A percentile compares a stretch with the other conserved stretches of the same genome.
phyloP scores from a whole-genome alignment of 352 stramenopile genomes.

The Blastocystis sp. region DNA sequence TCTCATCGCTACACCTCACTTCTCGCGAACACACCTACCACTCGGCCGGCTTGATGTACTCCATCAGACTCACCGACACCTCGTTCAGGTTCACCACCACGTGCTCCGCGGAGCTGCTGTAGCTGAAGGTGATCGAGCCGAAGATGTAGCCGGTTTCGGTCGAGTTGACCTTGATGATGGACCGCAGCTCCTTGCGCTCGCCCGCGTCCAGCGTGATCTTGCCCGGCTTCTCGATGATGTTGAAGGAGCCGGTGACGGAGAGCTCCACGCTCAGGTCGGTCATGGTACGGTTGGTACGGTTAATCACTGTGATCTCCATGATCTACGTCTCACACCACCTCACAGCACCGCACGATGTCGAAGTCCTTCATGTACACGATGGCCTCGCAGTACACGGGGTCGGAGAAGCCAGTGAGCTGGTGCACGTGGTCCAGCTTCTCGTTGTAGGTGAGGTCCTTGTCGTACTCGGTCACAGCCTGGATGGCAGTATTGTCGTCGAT shows the following conservation, averaged over 20 bases:
- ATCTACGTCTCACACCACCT: slow-evolving; percentile 33
- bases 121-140: slow-evolving; percentile 98
- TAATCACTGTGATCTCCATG: slow-evolving; percentile 95
- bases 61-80: slow-evolving; percentile 99
- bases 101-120: slow-evolving; percentile 91
- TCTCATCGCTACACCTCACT: slow-evolving; percentile 82
- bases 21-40: slow-evolving; percentile 75
- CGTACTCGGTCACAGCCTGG: slow-evolving; percentile 62
- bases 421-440: slow-evolving; percentile 92
- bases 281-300: slow-evolving; percentile 95
- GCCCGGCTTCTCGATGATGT: slow-evolving; percentile 97
- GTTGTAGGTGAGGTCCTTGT: slow-evolving; percentile 74
- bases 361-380: slow-evolving; percentile 99
- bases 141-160: slow-evolving; percentile 99
- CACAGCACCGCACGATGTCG: slow-evolving; percentile 89
- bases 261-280: slow-evolving; percentile 98
- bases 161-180: slow-evolving; percentile 99
- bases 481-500: slow-evolving; percentile 96
- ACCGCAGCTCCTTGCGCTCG: slow-evolving; percentile 92
- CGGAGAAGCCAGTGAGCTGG: slow-evolving; percentile 97
- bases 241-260: slow-evolving; percentile 97
- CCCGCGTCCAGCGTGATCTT: slow-evolving; percentile 94
- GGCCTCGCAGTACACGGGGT: slow-evolving; percentile 98
- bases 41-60: slow-evolving; percentile 96
- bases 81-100: slow-evolving; percentile 99